phyloP scores from a whole-genome alignment of 2,329 filamentous ascomycete species.

The Colletotrichum spinosum region DNA sequence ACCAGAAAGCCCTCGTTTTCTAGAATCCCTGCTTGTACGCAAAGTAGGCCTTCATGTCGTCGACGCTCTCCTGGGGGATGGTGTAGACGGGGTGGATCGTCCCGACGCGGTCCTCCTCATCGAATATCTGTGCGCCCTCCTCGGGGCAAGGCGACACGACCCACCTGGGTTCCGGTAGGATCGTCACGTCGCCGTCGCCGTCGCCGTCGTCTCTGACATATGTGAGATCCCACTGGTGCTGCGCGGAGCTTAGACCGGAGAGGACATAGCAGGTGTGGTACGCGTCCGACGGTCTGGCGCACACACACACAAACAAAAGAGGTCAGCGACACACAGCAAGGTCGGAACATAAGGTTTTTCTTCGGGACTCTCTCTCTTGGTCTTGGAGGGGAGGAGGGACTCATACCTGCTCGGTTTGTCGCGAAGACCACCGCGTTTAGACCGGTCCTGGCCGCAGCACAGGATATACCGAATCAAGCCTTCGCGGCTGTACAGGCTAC shows the following conservation, averaged over 20 bases:
- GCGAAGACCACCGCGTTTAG: conserved; percentile 80
- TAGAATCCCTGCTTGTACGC: conserved; percentile 68
- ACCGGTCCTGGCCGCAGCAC: conserved; percentile 83
- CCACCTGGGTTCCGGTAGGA: conserved; percentile 56
- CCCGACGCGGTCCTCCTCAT: conserved; percentile 75
- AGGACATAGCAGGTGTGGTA: conserved; percentile 96
- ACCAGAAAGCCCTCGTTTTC: neutral
- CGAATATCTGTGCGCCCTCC: conserved; percentile 72
- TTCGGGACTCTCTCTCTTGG: no score
- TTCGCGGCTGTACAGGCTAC: conserved; percentile 81
- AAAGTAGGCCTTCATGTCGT: conserved; percentile 75
- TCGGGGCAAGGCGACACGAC: conserved; percentile 60
- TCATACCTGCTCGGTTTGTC: conserved; percentile 90
- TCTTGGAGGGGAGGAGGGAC: no score
- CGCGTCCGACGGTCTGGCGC: conserved; percentile 77
- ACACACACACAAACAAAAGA: neutral
- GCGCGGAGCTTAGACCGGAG: conserved; percentile 83
- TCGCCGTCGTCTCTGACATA: conserved; percentile 45
- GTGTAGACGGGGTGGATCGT: conserved; percentile 87
- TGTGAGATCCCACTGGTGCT: conserved; percentile 72
- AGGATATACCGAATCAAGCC: conserved; percentile 91
- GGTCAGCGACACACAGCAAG: conserved; percentile 7
- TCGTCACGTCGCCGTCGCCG: conserved; percentile 37
- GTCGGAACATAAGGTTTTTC: neutral
- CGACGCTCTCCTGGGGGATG: conserved; percentile 78